These are phyloP conservation scores for Paspalum notatum DNA, from an alignment of 176 grass and related monocot genomes.

Conservation along the genomic window DNA sequence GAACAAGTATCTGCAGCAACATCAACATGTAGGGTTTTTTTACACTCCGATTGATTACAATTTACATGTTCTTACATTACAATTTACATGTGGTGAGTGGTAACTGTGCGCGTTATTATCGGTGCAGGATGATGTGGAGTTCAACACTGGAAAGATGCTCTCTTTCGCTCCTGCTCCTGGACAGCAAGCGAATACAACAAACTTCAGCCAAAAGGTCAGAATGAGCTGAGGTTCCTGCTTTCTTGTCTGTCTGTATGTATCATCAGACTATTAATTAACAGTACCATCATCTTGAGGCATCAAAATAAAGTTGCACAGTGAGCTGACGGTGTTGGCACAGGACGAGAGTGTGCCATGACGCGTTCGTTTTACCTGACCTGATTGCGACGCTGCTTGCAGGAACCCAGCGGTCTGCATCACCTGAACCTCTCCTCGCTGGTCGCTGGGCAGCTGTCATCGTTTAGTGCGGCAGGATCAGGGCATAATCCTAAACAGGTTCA, in stretches of 20 bases:
- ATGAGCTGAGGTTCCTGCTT: not conserved
- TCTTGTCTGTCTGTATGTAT: constrained; percentile 7
- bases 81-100: too few relatives aligned
- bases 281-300: not conserved
- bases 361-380: constrained; percentile 21
- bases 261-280: not conserved
- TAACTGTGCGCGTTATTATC: too few relatives aligned
- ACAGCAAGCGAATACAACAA: not conserved
- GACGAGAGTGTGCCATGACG: constrained; percentile 11
- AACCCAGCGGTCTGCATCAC: constrained; percentile 43
- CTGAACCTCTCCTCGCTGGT: constrained; percentile 44
- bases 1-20: constrained; percentile 17
- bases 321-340: constrained; percentile 26
- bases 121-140: constrained; percentile 31
- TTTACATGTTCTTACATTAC: too few relatives aligned
- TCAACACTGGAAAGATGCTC: constrained; percentile 38
- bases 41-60: not conserved
- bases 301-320: constrained; percentile 15
- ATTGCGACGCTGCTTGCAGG: constrained; percentile 33
- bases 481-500: constrained; percentile 23
- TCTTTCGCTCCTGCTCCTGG: constrained; percentile 41
- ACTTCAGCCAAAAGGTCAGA: constrained; percentile 39
- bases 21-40: constrained; percentile 27
- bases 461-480: constrained; percentile 23
- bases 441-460: constrained; percentile 30